Percentiles rank a stretch among this genome's conserved stretches.
Evolutionary conservation across 2,329 filamentous ascomycete genomes (phyloP).

Genomic region (Aschersonia sp.): DNA sequence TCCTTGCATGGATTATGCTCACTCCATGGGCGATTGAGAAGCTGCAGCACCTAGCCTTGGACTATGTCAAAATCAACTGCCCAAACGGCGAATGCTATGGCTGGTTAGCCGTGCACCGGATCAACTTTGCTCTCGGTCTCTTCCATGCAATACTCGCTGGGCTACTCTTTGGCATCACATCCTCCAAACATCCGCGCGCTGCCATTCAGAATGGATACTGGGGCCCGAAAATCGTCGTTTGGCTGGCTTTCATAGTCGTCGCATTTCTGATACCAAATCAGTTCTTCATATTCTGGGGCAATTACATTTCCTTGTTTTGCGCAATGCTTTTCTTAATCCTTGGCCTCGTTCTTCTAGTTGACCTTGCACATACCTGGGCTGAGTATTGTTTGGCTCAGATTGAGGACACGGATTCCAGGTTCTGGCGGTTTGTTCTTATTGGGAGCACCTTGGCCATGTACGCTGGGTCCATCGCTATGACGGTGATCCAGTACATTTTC

Average conservation of each 20-base stretch:
- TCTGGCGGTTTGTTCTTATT: constrained; percentile 79
- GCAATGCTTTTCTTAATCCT: constrained; percentile 90
- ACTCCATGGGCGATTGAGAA: constrained; percentile 97
- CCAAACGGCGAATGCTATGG: constrained; percentile 83
- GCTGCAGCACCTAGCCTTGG: constrained; percentile 76
- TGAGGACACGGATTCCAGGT: constrained; percentile 68
- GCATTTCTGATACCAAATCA: constrained; percentile 91
- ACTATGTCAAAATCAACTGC: constrained; percentile 93
- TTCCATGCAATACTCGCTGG: constrained; percentile 83
- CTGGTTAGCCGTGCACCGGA: constrained; percentile 90
- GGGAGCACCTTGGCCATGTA: constrained; percentile 94
- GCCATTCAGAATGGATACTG: constrained; percentile 95
- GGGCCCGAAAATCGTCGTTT: constrained; percentile 88
- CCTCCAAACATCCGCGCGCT: constrained; percentile 76
- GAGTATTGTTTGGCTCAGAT: constrained; percentile 93
- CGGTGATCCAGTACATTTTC: constrained; percentile 92
- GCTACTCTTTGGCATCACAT: constrained; percentile 73
- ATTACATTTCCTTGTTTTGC: constrained; percentile 76
- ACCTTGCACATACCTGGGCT: constrained; percentile 92
- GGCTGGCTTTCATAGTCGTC: constrained; percentile 73
- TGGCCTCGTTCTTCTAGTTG: constrained; percentile 81
- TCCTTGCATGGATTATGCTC: constrained; percentile 97
- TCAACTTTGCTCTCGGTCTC: constrained; percentile 91
- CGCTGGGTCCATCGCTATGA: constrained; percentile 79
- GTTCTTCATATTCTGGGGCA: constrained; percentile 93